Evolutionary conservation across 2,329 filamentous ascomycete genomes (phyloP), one percentile per base, ranked within the genome.

Genomic region (Microcyclosporella mali): DNA sequence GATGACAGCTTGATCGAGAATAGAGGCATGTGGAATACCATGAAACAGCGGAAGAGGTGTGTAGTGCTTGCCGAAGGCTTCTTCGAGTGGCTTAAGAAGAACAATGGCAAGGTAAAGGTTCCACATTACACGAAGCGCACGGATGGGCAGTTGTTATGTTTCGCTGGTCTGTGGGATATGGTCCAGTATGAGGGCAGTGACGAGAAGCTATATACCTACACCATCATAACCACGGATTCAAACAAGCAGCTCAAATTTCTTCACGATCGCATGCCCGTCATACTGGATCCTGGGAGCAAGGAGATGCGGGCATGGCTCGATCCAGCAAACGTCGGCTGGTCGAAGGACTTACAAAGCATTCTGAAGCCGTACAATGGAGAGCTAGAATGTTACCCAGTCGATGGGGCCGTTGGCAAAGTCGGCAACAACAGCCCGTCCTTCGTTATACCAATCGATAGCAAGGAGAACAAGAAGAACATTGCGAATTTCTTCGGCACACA

Each of bases 201-300:
- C 2, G 75, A 85, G 50, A 85, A 83, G 62, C 68, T 81, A 4
- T 95, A 90, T 62, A 94, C 88, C 0, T 98, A 95, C 65, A 90
- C 89, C 1, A 80, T 98, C 60, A 90, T 97, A 63, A 98, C 92
- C 1, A 97, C 90, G 1, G 77, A 83, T 47, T 85, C 88, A 6
- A 95, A 90, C 57, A 72, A 81, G 49, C 84, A 90, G 61, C 72
- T 97, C 37, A 81, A 74, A 19, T 97, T 95, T 53, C 71, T 98
- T 14, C 92, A 98, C 61, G 84, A 94, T 58, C 82, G 92, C 12
- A 98, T 98, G 92, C 92, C 92, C 0, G 90, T 95, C 4, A 85
- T 97, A 21, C 65, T 98, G 1, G 82, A 95, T 4, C 80, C 85
- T 3, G 81, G 80, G 3, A 87, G 83, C 1, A 75, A 85, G 1